Percentiles rank a stretch among this genome's conserved stretches.
Evolutionary conservation across 345 rosid species (phyloP).

Genomic region (Brassica juncea): DNA sequence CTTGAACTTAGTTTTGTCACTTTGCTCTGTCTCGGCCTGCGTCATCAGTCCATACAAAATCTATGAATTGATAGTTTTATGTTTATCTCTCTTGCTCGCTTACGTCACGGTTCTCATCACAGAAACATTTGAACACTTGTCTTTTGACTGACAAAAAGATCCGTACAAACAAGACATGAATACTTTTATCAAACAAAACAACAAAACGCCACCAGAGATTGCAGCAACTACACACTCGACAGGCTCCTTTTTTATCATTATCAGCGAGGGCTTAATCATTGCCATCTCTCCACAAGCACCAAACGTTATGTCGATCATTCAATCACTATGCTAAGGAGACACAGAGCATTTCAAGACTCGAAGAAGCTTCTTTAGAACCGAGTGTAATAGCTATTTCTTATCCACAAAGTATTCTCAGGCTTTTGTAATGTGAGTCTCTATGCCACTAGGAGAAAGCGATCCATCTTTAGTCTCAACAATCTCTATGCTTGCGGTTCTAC

Average conservation of each 20-base stretch:
- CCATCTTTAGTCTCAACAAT: constrained; percentile 64
- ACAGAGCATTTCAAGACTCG: constrained; percentile 14
- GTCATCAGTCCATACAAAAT: neutral
- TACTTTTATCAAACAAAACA: constrained; percentile 13
- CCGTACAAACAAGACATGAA: constrained; percentile 29
- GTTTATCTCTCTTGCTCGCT: neutral
- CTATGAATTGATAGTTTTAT: constrained; percentile 3
- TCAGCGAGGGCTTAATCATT: neutral
- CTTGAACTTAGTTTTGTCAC: constrained; percentile 31
- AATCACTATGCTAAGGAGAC: constrained; percentile 6
- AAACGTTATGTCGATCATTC: neutral
- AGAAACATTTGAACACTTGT: constrained; percentile 27
- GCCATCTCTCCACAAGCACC: constrained; percentile 9
- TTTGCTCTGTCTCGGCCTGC: constrained; percentile 14
- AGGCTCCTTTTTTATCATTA: constrained; percentile 14
- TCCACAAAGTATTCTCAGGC: constrained; percentile 43
- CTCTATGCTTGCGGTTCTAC: constrained; percentile 72
- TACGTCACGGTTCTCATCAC: constrained; percentile 6
- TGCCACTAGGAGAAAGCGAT: constrained; percentile 34
- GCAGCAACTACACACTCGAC: constrained; percentile 15
- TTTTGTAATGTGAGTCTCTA: constrained; percentile 41
- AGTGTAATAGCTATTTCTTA: constrained; percentile 33
- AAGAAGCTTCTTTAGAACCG: constrained; percentile 5
- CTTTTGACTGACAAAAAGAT: constrained; percentile 22
- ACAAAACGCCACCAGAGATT: constrained; percentile 10